Evolutionary conservation across 192 early-diverging fungal genomes (phyloP).

Genomic region (Coemansia sp.): DNA sequence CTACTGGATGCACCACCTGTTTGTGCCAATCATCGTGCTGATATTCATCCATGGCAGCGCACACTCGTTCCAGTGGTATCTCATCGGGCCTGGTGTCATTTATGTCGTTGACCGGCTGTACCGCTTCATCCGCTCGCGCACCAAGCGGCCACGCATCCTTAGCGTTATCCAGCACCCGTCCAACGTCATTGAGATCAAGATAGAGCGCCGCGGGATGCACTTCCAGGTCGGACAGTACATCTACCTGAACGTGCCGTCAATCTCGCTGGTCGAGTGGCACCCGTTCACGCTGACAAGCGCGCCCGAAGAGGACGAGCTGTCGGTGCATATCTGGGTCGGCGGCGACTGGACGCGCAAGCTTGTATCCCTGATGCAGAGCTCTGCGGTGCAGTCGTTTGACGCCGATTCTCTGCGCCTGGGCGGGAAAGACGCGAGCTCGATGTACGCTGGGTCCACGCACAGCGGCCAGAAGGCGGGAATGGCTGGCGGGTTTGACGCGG

Average conservation of each 20-base stretch:
- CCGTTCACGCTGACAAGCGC: conserved; percentile 84
- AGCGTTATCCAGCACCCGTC: conserved; percentile 85
- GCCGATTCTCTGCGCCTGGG: not conserved
- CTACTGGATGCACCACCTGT: conserved; percentile 87
- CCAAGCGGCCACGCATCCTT: conserved; percentile 66
- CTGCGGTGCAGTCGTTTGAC: conserved; percentile 31
- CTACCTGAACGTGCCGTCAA: conserved; percentile 72
- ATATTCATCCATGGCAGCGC: conserved; percentile 74
- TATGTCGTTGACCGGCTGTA: conserved; percentile 70
- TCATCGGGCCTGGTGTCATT: conserved; percentile 62
- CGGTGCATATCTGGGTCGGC: conserved; percentile 75
- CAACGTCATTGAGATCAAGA: conserved; percentile 79
- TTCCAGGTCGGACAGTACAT: conserved; percentile 79
- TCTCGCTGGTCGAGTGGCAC: conserved; percentile 73
- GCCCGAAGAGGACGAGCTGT: conserved; percentile 73
- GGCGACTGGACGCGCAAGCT: conserved; percentile 76
- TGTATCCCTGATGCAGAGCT: conserved; percentile 36
- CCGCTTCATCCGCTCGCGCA: conserved; percentile 66
- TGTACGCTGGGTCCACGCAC: conserved; percentile 25
- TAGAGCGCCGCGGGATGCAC: conserved; percentile 62
- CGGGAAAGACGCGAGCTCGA: not conserved
- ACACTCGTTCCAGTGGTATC: conserved; percentile 76
- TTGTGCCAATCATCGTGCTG: conserved; percentile 70
- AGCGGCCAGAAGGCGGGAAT: conserved; percentile 7
- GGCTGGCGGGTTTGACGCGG: conserved; percentile 7